Evolutionary conservation across 2,329 filamentous ascomycete genomes (phyloP).

Genomic region (Alternaria gaisen): DNA sequence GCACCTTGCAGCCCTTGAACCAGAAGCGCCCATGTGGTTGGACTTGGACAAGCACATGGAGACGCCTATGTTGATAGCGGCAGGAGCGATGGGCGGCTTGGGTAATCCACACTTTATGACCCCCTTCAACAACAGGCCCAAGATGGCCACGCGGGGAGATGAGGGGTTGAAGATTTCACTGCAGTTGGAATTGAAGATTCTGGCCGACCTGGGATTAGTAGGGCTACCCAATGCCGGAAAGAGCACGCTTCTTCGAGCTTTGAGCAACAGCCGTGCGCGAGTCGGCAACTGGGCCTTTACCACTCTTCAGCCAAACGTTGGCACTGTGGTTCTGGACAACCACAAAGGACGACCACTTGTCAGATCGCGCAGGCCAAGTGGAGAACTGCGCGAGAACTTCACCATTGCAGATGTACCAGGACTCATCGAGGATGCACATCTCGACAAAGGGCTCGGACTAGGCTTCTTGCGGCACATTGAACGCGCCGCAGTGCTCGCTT

Average conservation of each 20-base stretch:
- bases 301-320: conserved; percentile 92
- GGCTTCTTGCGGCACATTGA: conserved; percentile 95
- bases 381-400: conserved; percentile 75
- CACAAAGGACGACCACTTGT: conserved; percentile 76
- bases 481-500: conserved; percentile 89
- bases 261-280: conserved; percentile 87
- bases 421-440: conserved; percentile 88
- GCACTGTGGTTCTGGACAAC: conserved; percentile 91
- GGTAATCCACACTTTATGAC: conserved; percentile 94
- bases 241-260: conserved; percentile 84
- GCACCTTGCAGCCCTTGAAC: conserved; percentile 71
- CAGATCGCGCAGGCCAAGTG: conserved; percentile 56
- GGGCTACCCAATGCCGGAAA: conserved; percentile 97
- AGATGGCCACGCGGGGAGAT: conserved; percentile 89
- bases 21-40: conserved; percentile 71
- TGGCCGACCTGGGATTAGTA: conserved; percentile 94
- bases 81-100: conserved; percentile 86
- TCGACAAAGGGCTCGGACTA: conserved; percentile 89
- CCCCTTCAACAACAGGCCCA: conserved; percentile 75
- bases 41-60: conserved; percentile 75
- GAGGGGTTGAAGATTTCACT: conserved; percentile 79
- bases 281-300: conserved; percentile 98
- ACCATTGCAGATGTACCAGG: conserved; percentile 97
- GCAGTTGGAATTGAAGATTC: conserved; percentile 90
- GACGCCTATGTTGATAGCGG: conserved; percentile 82